Conservation (phyloP, 1,139 yeast species). For the Yamadazyma blattariae region DNA sequence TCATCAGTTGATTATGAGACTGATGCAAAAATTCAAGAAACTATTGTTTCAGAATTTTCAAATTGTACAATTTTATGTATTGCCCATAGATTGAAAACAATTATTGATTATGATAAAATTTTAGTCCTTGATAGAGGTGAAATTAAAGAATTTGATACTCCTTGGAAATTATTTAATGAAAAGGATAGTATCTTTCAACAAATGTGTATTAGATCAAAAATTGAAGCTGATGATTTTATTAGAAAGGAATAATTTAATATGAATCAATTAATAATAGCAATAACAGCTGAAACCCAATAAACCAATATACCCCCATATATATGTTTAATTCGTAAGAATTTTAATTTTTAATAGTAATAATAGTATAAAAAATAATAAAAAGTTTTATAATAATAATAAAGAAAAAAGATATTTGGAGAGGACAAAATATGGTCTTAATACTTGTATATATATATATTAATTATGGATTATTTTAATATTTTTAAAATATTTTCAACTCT, state of each 20-base stretch:
- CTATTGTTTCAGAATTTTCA: constrained; percentile 18
- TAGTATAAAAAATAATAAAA: too few species aligned
- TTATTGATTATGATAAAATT: constrained; percentile 36
- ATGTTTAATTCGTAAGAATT: too few species aligned
- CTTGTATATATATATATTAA: too few species aligned
- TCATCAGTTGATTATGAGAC: constrained; percentile 58
- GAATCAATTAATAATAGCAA: too few species aligned
- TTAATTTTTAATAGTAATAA: too few species aligned
- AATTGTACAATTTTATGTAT: constrained; percentile 16
- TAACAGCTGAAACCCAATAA: too few species aligned
- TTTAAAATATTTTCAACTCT: too few species aligned
- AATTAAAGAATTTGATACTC: constrained; percentile 48
- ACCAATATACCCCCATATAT: too few species aligned
- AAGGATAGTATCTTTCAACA: constrained; percentile 37
- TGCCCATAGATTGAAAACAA: constrained; percentile 17
- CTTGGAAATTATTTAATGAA: constrained; percentile 34
- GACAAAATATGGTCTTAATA: too few species aligned
- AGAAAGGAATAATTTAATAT: constrained; percentile 2
- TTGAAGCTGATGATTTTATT: constrained; percentile 11
- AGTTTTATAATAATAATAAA: too few species aligned
- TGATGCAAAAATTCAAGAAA: constrained; percentile 47
- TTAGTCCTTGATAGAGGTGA: constrained; percentile 54
- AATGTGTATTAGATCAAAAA: constrained; percentile 38
- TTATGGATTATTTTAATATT: too few species aligned
- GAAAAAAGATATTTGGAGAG: too few species aligned